Evolutionary conservation across 108 stramenopile species (phyloP), one percentile per base, ranked within the genome.

Genomic region (Conticribra guillardii): DNA sequence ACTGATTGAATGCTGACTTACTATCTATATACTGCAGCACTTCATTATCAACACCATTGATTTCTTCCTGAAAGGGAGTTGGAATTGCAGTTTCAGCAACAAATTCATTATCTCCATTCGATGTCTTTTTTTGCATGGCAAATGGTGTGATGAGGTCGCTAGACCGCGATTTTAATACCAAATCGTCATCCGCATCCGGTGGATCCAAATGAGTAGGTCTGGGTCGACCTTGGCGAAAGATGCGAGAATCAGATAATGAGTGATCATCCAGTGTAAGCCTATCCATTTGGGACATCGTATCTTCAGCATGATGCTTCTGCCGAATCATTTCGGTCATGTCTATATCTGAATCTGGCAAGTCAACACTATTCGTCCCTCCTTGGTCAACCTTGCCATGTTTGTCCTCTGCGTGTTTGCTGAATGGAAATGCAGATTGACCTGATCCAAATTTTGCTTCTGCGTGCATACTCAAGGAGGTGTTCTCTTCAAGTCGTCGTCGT

Each of bases 401-500:
- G 31, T 62, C 61, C 30, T 67, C 66, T 22, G 54, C 67, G 62
- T 76, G 46, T 44, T 28, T 62, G 18, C 65, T 65, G 15, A 49
- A 24, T 11, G 18, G 19, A 15, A 1, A 30, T 29, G 26, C 19
- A 21, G 73, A 45, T 0, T 57, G 22, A 19, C 46, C 15, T 21
- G 37, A 52, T 19, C 57, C 58, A 60, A 54, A 61, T 48, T 79
- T 79, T 16, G 54, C 60, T 31, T 79, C 77, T 11, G 70, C 77
- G 34, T 79, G 69, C 70, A 71, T 71, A 24, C 77, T 79, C 45
- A 79, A 61, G 1, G 70, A 79, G 27, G 58, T 67, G 30, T 62
- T 79, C 32, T 58, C 54, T 46, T 71, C 77, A 53, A 77, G 70
- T n/a, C n/a, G 31, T 81, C 85, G 46, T 80, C 56, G 29, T 74